Percentiles rank a stretch among this genome's conserved stretches.
Conservation (phyloP, 2,329 filamentous ascomycete genomes). For the Tolypocladium nubicola region DNA sequence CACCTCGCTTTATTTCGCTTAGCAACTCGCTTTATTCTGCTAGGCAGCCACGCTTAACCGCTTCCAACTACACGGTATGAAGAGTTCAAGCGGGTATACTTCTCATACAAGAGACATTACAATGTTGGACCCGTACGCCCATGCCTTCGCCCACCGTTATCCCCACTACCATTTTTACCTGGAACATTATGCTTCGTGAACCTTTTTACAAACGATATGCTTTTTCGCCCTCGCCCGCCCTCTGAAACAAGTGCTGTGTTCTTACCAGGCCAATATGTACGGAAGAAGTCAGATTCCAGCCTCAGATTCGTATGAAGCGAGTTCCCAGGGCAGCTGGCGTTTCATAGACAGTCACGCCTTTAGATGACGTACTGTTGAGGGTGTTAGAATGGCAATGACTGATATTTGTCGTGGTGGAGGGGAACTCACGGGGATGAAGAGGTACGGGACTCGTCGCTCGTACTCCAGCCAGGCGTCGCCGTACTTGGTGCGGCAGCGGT, state of each 20-base stretch:
- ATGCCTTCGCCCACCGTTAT: not conserved
- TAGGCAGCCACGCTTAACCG: not conserved
- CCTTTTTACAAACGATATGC: not conserved
- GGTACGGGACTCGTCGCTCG: slow-evolving; percentile 65
- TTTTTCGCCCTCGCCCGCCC: not conserved
- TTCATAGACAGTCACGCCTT: slow-evolving; percentile 1
- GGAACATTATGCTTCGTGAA: not conserved
- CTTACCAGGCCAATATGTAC: slow-evolving; percentile 5
- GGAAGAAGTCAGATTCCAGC: not conserved
- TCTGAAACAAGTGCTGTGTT: not conserved
- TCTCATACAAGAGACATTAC: slow-evolving; percentile 1
- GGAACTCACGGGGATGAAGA: slow-evolving; percentile 62
- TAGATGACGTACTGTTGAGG: slow-evolving; percentile 29
- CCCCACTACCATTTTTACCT: not conserved
- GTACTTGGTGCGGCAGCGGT: slow-evolving; percentile 69
- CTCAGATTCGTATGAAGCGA: not conserved
- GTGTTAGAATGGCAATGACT: slow-evolving; percentile 6
- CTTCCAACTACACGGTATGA: not conserved
- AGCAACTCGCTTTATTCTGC: not conserved
- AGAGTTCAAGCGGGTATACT: not conserved
- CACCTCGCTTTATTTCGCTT: not conserved
- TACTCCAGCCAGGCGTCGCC: slow-evolving; percentile 75
- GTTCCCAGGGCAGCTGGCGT: not conserved
- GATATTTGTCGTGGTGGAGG: not conserved
- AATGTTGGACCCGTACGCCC: not conserved